Conservation (phyloP, 139 green algal species). For the Haematococcus sp. region DNA sequence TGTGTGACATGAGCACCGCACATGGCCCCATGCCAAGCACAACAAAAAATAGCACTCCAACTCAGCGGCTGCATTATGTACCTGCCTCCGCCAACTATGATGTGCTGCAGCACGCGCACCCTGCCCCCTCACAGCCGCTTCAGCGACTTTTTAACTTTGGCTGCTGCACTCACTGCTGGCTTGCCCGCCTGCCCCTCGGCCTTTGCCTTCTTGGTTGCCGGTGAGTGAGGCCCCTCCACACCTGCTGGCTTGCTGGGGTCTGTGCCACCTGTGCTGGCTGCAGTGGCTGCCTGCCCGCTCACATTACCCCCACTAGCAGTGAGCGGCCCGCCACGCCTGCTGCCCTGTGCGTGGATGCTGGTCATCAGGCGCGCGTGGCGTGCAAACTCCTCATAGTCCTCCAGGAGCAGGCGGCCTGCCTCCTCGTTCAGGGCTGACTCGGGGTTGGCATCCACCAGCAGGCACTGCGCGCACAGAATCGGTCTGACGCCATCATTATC, state of each 20-base stretch:
- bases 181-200: not conserved
- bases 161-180: not conserved
- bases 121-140: not conserved
- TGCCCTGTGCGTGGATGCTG: constrained; percentile 53
- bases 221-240: not conserved
- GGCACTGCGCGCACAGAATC: too few species aligned
- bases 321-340: constrained; percentile 47
- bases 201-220: not conserved
- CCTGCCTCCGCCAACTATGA: too few species aligned
- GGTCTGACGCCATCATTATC: too few species aligned
- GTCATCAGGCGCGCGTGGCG: constrained; percentile 89
- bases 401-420: constrained; percentile 89
- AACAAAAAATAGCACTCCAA: too few species aligned
- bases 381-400: constrained; percentile 82
- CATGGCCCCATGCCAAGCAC: too few species aligned
- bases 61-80: too few species aligned
- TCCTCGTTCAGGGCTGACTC: constrained; percentile 98
- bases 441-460: constrained; percentile 95
- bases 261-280: too few species aligned
- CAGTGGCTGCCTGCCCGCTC: too few species aligned
- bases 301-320: constrained; percentile 73
- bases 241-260: too few species aligned
- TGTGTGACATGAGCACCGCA: too few species aligned
- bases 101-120: not conserved
- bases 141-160: not conserved